phyloP scores from a whole-genome alignment of 345 rosid genomes.

The Triadica sebifera region DNA sequence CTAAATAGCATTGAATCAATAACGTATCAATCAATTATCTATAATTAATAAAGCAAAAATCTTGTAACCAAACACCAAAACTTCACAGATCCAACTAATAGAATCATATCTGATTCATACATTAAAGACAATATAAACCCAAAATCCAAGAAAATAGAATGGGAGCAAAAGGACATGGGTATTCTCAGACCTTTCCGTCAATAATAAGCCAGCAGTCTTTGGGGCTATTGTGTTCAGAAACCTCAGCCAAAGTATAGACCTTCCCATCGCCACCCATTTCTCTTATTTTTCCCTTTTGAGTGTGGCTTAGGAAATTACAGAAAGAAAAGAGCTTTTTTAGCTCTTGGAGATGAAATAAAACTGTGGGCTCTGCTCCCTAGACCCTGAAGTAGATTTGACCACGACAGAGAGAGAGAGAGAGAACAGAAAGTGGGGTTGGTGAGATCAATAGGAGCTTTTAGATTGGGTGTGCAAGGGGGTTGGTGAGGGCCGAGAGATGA shows the following conservation, averaged over 20 bases:
- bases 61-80: neutral
- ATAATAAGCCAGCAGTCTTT: constrained; percentile 91
- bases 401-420: constrained; percentile 4
- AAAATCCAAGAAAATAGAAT: neutral
- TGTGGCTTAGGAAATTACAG: neutral
- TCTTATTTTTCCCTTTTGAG: neutral
- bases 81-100: constrained; percentile 5
- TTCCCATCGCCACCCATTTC: constrained; percentile 62
- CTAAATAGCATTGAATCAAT: neutral
- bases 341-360: neutral
- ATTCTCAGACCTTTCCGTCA: constrained; percentile 65
- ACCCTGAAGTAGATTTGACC: neutral
- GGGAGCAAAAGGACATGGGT: neutral
- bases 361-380: neutral
- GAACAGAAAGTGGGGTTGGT: constrained; percentile 1
- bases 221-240: constrained; percentile 58
- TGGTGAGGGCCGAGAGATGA: constrained; percentile 8
- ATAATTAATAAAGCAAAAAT: neutral
- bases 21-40: neutral
- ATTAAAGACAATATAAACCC: neutral
- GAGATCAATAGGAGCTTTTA: neutral
- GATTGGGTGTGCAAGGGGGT: neutral
- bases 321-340: neutral
- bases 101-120: neutral
- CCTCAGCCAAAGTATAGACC: constrained; percentile 65